Evolutionary conservation across 768 basidiomycete species (phyloP), one percentile per base, ranked within the genome.

Genomic region (Mycena belliarum): DNA sequence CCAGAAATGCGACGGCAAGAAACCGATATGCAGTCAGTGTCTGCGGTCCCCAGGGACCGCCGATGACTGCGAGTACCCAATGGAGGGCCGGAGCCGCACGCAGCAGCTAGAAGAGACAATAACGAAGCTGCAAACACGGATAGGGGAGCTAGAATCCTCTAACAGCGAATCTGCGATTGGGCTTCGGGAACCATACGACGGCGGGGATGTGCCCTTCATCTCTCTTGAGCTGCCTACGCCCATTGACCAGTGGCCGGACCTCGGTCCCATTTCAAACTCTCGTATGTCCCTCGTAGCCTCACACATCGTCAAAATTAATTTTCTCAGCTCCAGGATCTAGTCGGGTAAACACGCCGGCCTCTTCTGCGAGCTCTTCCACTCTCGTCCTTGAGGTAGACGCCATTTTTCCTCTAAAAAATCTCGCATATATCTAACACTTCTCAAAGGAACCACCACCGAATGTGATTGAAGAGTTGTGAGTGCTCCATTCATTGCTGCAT

Each of bases 31-130:
- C 59, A 73, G 75, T 8, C 84, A 79, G 51, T 86, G 84, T 61
- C 49, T 70, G 12, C 69, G 77, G 2, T 76, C 77, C 0, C 72
- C 75, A 28, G 72, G 78, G 7, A 68, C 67, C 4, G 70, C 70
- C 2, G 78, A 79, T 2, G 83, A 85, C 55, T 86, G 84, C 60
- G 84, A 86, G 69, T 86, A 84, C 63, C 77, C 77, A 3, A 78
- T 73, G 5, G 68, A 67, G 12, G 78, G 76, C 16, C 74, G 75
- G 15, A 75, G 81, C 0, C 73, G 70, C 10, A 79, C 76, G 1
- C 71, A 84, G 60, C 61, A 75, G 0, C 66, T 86, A 6, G 81
- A 84, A 63, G 76, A 79, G 23, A 70, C 79, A 6, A 70, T 85
- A 11, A 69, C 73, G 0, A 71, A 76, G 15, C 66, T 85, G 12